Conservation (phyloP, 2,329 filamentous ascomycete genomes). For the Nemania abortiva region DNA sequence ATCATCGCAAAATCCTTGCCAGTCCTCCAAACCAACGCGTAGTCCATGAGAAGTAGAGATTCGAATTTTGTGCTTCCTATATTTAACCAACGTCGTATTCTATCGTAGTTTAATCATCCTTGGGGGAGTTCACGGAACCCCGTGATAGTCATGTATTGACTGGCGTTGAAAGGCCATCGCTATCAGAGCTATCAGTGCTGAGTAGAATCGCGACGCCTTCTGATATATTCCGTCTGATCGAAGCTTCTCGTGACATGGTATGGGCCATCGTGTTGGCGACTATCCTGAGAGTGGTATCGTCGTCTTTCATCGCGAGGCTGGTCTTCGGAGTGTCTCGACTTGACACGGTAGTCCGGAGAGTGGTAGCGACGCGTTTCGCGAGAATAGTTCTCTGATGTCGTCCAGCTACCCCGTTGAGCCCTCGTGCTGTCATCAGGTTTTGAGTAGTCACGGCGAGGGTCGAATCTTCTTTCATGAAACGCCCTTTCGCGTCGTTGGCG, state of each 20-base stretch:
- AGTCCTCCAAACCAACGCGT: not conserved
- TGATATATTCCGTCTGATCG: slow-evolving; percentile 33
- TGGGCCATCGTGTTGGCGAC: slow-evolving; percentile 35
- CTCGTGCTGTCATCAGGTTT: not conserved
- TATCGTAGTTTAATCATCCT: not conserved
- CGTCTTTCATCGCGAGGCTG: slow-evolving; percentile 35
- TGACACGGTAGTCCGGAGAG: slow-evolving; percentile 24
- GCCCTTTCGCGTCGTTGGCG: slow-evolving; percentile 35
- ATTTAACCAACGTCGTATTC: slow-evolving; percentile 17
- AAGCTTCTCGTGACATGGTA: slow-evolving; percentile 34
- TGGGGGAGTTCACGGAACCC: not conserved
- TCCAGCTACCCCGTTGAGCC: slow-evolving; percentile 1
- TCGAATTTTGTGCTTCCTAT: not conserved
- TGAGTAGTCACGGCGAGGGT: slow-evolving; percentile 16
- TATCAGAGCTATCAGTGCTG: not conserved
- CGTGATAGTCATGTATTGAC: not conserved
- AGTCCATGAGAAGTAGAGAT: not conserved
- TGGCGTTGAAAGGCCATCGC: not conserved
- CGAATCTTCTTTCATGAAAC: slow-evolving; percentile 25
- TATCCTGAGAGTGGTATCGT: slow-evolving; percentile 34
- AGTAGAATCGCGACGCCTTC: slow-evolving; percentile 48
- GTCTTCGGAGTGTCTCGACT: slow-evolving; percentile 39
- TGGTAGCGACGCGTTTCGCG: slow-evolving; percentile 22
- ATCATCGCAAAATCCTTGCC: not conserved
- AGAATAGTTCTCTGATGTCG: not conserved